phyloP scores from a whole-genome alignment of 768 basidiomycete genomes.

The Exidia glandulosa region DNA sequence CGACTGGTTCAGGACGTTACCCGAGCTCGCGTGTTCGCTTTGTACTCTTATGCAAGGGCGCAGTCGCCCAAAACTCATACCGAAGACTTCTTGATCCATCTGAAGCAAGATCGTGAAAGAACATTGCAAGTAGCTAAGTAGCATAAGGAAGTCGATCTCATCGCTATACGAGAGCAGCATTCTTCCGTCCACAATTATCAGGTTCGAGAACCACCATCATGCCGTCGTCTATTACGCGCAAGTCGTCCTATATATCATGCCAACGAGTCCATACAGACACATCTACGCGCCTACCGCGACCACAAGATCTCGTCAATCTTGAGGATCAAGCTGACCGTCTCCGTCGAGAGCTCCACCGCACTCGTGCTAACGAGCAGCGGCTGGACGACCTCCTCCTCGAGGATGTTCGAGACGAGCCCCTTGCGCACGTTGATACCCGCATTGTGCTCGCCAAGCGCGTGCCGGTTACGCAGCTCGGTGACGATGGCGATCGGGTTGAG shows the following conservation, averaged over 20 bases:
- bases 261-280: background rate
- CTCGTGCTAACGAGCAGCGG: constrained; percentile 91
- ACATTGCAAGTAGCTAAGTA: no score
- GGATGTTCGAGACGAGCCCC: constrained; percentile 94
- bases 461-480: constrained; percentile 92
- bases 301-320: constrained; percentile 69
- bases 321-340: constrained; percentile 91
- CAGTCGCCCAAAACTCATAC: no score
- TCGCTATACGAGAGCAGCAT: no score
- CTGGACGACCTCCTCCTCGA: constrained; percentile 96
- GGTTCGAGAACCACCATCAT: no score
- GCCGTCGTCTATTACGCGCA: no score
- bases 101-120: no score
- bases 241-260: background rate
- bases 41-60: no score
- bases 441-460: constrained; percentile 86
- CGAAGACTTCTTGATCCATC: no score
- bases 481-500: constrained; percentile 97
- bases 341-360: constrained; percentile 88
- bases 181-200: no score
- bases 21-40: no score
- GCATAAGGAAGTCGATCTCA: no score
- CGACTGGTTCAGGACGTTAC: no score
- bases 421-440: constrained; percentile 98
- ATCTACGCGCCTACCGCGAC: background rate